phyloP scores from a whole-genome alignment of 257 asterid species.

The Gentiana macrophylla region DNA sequence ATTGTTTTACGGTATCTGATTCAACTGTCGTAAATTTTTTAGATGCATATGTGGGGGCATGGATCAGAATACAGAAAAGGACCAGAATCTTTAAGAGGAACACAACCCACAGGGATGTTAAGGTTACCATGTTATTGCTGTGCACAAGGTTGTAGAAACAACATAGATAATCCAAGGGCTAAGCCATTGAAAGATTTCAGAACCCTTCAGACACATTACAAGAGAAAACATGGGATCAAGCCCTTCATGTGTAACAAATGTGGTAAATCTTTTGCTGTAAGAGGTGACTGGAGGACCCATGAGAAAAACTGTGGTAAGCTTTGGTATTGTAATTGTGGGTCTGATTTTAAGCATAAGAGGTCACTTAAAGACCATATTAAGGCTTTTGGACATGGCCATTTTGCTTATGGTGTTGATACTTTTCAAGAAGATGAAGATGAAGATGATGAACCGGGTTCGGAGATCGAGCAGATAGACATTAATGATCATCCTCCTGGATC shows the following conservation, averaged over 20 bases:
- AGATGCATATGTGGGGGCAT: slow-evolving; percentile 56
- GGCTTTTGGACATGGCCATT: slow-evolving; percentile 39
- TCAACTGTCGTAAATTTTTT: too few species aligned
- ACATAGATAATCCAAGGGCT: slow-evolving; percentile 37
- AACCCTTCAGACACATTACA: slow-evolving; percentile 41
- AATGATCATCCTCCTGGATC: too few species aligned
- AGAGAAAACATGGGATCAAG: slow-evolving; percentile 36
- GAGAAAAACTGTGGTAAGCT: slow-evolving; percentile 43
- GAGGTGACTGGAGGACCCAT: slow-evolving; percentile 52
- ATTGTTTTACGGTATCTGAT: too few species aligned
- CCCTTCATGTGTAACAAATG: slow-evolving; percentile 42
- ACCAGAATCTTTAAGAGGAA: slow-evolving; percentile 39
- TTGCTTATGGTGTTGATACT: slow-evolving; percentile 28
- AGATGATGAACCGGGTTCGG: slow-evolving; percentile 27
- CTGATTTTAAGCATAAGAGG: slow-evolving; percentile 40
- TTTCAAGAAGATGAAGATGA: slow-evolving; percentile 16
- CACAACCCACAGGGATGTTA: slow-evolving; percentile 43
- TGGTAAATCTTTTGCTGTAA: slow-evolving; percentile 38
- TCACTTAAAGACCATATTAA: slow-evolving; percentile 41
- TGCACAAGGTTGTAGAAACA: slow-evolving; percentile 39
- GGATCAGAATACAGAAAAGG: slow-evolving; percentile 43
- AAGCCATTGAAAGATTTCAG: slow-evolving; percentile 37
- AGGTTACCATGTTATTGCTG: slow-evolving; percentile 42
- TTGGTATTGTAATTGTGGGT: slow-evolving; percentile 44
- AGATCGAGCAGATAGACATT: slow-evolving; percentile 22